A percentile compares a stretch with the other conserved stretches of the same genome.
Evolutionary conservation across 768 basidiomycete genomes (phyloP).

Genomic region (Boletus pseudopeckii): DNA sequence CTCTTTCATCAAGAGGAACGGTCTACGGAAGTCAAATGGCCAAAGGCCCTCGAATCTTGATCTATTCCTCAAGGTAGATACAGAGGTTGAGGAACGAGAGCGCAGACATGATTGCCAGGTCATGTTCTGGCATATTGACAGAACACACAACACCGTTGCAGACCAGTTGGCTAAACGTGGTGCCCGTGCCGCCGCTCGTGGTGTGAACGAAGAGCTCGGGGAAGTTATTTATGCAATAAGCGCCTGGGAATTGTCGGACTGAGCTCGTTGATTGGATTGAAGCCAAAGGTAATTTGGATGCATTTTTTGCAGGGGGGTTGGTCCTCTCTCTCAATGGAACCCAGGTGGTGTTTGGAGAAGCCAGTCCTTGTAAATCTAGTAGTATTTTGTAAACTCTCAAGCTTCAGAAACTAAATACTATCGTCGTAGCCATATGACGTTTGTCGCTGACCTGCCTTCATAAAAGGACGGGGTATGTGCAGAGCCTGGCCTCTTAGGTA

Average conservation of each 20-base stretch:
- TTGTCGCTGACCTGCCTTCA: no score
- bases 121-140: conserved; percentile 25
- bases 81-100: neutral
- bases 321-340: neutral
- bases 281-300: neutral
- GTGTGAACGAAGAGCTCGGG: no score
- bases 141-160: conserved; percentile 22
- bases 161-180: conserved; percentile 18
- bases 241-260: neutral
- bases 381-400: neutral
- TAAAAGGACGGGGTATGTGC: no score
- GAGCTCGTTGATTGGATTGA: neutral
- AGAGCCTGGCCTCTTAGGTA: no score
- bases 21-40: neutral
- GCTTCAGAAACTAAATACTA: neutral
- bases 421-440: no score
- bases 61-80: conserved; percentile 2
- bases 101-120: conserved; percentile 7
- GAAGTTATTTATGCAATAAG: neutral
- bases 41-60: conserved; percentile 6
- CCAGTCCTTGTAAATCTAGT: no score
- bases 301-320: neutral
- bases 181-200: no score
- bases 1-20: neutral
- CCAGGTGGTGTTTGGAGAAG: neutral